Conservation (phyloP, 75 land plant species). For the Pinus taeda region DNA sequence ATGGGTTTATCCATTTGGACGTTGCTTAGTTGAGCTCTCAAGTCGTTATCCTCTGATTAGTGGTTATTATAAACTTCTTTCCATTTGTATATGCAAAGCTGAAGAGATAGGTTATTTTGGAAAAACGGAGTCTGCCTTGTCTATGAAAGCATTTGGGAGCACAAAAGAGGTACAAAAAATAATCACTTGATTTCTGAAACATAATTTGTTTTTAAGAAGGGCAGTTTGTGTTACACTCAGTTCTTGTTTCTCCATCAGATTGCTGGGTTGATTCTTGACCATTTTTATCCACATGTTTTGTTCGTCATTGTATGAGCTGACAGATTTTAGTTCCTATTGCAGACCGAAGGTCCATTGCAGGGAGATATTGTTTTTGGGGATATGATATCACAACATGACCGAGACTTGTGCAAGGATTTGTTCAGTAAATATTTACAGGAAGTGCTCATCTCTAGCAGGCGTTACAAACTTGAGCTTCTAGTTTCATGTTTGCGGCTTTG, state of each 20-base stretch:
- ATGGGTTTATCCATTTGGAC: constrained; percentile 41
- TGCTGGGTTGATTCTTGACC: neutral
- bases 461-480: constrained; percentile 47
- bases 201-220: neutral
- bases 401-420: constrained; percentile 20
- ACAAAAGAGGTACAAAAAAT: neutral
- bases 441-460: constrained; percentile 37
- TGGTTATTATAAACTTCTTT: constrained; percentile 45
- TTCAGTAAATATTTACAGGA: constrained; percentile 32
- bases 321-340: neutral
- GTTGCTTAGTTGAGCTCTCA: constrained; percentile 33
- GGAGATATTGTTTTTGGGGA: neutral
- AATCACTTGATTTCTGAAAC: neutral
- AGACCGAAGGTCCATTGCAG: neutral
- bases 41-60: constrained; percentile 46
- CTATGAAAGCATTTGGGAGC: neutral
- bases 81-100: constrained; percentile 22
- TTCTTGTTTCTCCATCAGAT: neutral
- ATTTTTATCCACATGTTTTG: neutral
- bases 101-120: constrained; percentile 33
- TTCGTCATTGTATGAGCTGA: neutral
- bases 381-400: constrained; percentile 14
- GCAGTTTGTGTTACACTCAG: neutral
- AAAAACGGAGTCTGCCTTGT: neutral
- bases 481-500: constrained; percentile 45